phyloP scores from a whole-genome alignment of 257 asterid species.

The Solanum chiquidenum region DNA sequence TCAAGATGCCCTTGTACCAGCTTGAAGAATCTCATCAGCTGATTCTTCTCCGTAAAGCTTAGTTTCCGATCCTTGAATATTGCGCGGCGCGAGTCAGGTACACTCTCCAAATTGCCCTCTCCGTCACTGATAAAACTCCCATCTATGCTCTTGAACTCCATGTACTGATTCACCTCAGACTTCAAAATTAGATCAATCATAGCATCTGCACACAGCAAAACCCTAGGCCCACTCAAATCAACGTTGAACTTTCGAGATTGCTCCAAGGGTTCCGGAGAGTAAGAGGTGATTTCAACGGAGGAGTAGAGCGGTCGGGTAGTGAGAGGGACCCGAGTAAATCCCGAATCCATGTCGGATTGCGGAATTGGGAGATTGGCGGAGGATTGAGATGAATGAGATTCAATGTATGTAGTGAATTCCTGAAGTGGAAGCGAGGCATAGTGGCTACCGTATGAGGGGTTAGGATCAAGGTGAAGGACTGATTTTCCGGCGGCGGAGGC shows the following conservation, averaged over 20 bases:
- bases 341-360: slow-evolving; percentile 8
- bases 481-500: slow-evolving; percentile 67
- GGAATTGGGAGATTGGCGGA: not conserved
- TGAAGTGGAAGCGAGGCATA: slow-evolving; percentile 24
- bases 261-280: slow-evolving; percentile 41
- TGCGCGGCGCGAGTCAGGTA: slow-evolving; percentile 80
- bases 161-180: slow-evolving; percentile 64
- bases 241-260: slow-evolving; percentile 42
- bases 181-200: slow-evolving; percentile 54
- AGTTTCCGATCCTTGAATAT: slow-evolving; percentile 56
- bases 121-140: slow-evolving; percentile 46
- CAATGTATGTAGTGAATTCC: slow-evolving; percentile 44
- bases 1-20: slow-evolving; percentile 59
- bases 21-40: slow-evolving; percentile 83
- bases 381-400: slow-evolving; percentile 6
- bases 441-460: slow-evolving; percentile 51
- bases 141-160: slow-evolving; percentile 88
- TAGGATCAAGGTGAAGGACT: slow-evolving; percentile 80
- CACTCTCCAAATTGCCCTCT: slow-evolving; percentile 43
- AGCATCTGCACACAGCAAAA: slow-evolving; percentile 57
- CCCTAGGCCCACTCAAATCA: slow-evolving; percentile 72
- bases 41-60: slow-evolving; percentile 63
- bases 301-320: slow-evolving; percentile 42
- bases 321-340: slow-evolving; percentile 20
- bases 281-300: slow-evolving; percentile 31